These are phyloP conservation scores for Pigoraptor vietnamica DNA, from an alignment of 78 protist genomes.

Conservation along the genomic window DNA sequence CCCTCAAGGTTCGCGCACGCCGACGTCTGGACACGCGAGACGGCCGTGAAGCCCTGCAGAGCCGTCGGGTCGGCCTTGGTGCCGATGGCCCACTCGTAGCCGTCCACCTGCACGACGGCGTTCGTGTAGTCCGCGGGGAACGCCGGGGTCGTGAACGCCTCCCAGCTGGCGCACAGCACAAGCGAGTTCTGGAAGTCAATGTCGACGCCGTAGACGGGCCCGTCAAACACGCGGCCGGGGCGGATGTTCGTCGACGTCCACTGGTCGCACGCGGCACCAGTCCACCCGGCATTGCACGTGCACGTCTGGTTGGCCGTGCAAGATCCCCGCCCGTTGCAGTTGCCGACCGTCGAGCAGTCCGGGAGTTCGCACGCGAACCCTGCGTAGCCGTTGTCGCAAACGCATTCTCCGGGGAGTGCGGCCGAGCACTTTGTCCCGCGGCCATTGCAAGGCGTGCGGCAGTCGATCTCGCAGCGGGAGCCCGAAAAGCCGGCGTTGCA, in stretches of 20 bases:
- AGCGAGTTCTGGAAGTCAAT: neutral
- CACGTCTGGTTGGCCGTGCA: slow-evolving; percentile 3
- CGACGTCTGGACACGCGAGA: neutral
- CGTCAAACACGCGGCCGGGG: slow-evolving; percentile 1
- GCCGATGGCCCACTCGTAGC: neutral
- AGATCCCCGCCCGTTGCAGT: slow-evolving; percentile 1
- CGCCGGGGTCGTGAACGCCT: neutral
- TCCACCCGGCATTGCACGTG: neutral
- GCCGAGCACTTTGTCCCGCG: neutral
- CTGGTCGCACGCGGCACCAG: slow-evolving; percentile 1
- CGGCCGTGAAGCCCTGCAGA: neutral
- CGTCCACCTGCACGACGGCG: neutral
- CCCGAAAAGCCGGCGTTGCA: slow-evolving; percentile 15
- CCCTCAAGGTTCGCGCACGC: neutral
- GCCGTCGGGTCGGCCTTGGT: neutral
- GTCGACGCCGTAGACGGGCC: neutral
- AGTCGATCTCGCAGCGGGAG: slow-evolving; percentile 5
- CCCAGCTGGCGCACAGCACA: neutral
- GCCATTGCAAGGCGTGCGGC: neutral
- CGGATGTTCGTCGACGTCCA: neutral
- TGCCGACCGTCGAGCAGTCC: neutral
- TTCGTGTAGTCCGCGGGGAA: neutral
- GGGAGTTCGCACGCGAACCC: neutral
- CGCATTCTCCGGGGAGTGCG: neutral
- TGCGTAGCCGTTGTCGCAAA: neutral